Conservation (phyloP, 495 filamentous ascomycete genomes). For the Penicillium argentinense region DNA sequence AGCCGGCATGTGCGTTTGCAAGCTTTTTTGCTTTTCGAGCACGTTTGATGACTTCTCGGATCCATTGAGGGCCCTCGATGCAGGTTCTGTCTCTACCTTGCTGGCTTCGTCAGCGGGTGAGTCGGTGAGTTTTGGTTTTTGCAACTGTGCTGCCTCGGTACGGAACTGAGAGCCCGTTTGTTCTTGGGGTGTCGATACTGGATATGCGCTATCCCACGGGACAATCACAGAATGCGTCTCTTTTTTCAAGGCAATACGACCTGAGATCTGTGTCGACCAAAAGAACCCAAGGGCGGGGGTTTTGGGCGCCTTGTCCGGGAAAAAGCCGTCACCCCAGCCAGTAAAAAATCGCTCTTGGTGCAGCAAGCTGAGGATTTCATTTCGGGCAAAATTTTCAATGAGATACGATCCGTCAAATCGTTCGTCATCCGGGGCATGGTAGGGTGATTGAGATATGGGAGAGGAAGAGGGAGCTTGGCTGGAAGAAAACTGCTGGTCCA, state of each 20-base stretch:
- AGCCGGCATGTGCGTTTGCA: constrained; percentile 3
- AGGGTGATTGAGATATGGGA: constrained; percentile 29
- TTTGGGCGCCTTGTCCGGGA: constrained; percentile 51
- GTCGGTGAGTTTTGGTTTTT: not conserved
- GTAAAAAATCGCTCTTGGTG: constrained; percentile 94
- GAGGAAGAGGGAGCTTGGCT: constrained; percentile 27
- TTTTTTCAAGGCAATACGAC: constrained; percentile 76
- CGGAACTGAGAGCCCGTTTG: constrained; percentile 6
- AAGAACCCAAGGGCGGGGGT: constrained; percentile 83
- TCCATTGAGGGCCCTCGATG: not conserved
- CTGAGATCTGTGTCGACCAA: constrained; percentile 86
- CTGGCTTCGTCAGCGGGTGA: constrained; percentile 1
- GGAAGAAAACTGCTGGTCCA: constrained; percentile 18
- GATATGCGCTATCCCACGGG: constrained; percentile 3
- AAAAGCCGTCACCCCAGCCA: constrained; percentile 73
- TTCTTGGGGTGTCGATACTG: constrained; percentile 7
- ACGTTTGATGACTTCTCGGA: not conserved
- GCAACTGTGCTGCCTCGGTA: not conserved
- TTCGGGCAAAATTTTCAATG: constrained; percentile 37
- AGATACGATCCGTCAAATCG: constrained; percentile 42
- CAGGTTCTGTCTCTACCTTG: not conserved
- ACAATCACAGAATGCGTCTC: constrained; percentile 5
- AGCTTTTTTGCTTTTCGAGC: not conserved
- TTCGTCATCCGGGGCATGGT: constrained; percentile 36
- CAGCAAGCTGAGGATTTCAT: constrained; percentile 64